These are phyloP conservation scores for Nannizziopsis barbatae DNA, from an alignment of 2,329 filamentous ascomycete species.

Conservation along the genomic window DNA sequence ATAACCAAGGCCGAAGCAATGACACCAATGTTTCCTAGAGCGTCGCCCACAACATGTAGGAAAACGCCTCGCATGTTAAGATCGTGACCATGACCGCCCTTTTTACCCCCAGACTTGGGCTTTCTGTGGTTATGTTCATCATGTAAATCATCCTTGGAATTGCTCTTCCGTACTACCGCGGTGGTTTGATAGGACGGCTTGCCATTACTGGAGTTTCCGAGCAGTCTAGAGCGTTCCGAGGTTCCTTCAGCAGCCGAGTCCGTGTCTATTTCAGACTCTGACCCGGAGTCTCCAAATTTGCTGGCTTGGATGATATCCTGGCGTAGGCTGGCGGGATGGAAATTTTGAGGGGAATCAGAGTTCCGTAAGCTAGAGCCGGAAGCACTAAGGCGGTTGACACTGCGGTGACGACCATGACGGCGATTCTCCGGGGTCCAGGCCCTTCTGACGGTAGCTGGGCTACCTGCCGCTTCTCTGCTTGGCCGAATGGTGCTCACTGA, in stretches of 20 bases:
- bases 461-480: slow-evolving; percentile 15
- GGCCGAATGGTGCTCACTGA: slow-evolving; percentile 14
- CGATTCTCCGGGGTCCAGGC: not conserved
- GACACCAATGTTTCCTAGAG: slow-evolving; percentile 39
- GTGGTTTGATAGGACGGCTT: slow-evolving; percentile 24
- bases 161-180: slow-evolving; percentile 19
- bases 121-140: slow-evolving; percentile 66
- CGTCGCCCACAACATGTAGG: slow-evolving; percentile 47
- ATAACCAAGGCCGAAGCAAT: slow-evolving; percentile 65
- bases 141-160: slow-evolving; percentile 40
- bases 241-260: slow-evolving; percentile 47
- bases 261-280: slow-evolving; percentile 1
- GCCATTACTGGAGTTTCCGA: slow-evolving; percentile 33
- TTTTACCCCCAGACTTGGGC: slow-evolving; percentile 49
- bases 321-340: slow-evolving; percentile 80
- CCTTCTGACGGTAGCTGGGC: slow-evolving; percentile 3
- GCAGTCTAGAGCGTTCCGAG: slow-evolving; percentile 34
- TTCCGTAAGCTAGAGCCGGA: slow-evolving; percentile 47
- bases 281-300: slow-evolving; percentile 41
- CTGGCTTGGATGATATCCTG: slow-evolving; percentile 87
- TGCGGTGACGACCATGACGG: slow-evolving; percentile 19
- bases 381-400: slow-evolving; percentile 33
- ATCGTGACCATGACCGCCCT: slow-evolving; percentile 49
- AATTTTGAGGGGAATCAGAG: slow-evolving; percentile 57
- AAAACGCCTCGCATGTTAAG: slow-evolving; percentile 84